These are phyloP conservation scores for Diaporthe caulivora DNA, from an alignment of 2,329 filamentous ascomycete species.

Conservation along the genomic window DNA sequence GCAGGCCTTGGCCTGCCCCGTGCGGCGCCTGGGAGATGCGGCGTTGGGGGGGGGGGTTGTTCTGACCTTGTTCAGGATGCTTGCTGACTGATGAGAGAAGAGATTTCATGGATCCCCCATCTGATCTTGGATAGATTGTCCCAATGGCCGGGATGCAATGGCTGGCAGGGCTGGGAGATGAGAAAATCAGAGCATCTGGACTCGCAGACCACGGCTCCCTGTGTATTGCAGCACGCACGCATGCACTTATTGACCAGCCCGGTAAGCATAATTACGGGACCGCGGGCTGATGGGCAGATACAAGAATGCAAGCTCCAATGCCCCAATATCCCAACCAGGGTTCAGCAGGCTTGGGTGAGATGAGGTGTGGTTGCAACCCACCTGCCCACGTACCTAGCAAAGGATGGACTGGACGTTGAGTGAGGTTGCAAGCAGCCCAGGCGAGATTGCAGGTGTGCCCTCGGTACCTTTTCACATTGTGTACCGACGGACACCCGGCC, in stretches of 20 bases:
- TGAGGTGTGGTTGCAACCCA: constrained; percentile 10
- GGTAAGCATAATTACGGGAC: constrained; percentile 10
- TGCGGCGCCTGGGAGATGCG: constrained; percentile 21
- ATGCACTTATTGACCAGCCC: not conserved
- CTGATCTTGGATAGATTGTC: constrained; percentile 27
- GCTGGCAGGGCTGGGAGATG: constrained; percentile 24
- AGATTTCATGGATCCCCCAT: constrained; percentile 12
- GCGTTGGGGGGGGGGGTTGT: not conserved
- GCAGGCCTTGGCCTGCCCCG: constrained; percentile 20
- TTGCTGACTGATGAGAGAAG: not conserved
- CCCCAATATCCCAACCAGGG: constrained; percentile 2
- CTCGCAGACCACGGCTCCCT: constrained; percentile 16
- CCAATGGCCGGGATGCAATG: constrained; percentile 10
- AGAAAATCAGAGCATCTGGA: constrained; percentile 17
- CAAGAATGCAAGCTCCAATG: no score
- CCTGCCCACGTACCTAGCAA: not conserved
- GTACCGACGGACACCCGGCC: not conserved
- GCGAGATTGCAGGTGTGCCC: constrained; percentile 1
- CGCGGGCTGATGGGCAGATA: constrained; percentile 19
- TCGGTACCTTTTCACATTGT: not conserved
- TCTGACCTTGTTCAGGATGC: not conserved
- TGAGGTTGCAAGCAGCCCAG: not conserved
- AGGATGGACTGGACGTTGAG: not conserved
- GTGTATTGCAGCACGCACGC: constrained; percentile 5
- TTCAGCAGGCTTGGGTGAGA: not conserved